Base-by-base conservation (phyloP, 805 yeast genomes). In the Monosporozyma aquatica region DNA sequence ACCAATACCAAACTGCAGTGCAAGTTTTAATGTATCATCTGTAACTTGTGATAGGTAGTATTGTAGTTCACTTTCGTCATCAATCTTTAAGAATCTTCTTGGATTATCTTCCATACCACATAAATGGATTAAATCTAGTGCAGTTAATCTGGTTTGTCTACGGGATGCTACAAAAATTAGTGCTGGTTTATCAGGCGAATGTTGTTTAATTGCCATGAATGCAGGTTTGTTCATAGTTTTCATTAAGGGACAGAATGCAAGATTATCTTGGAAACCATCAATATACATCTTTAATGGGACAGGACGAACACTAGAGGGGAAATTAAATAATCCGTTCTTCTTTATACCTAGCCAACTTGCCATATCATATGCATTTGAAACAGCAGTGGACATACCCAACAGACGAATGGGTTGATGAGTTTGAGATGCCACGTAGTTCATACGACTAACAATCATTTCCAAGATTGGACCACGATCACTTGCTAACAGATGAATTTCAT, bases 381-480 rank as follows among this genome's bases (percentile, higher is more conserved):
- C 74, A 0, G 97, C 92, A 2, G 97, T 96, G 7, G 96, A 87
- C 52, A 89, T 71, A 53, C 97, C 97, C 24, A 87, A 79, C 13
- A 90, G 82, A 48, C 97, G 68, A 47, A 90, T 87, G 73, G 87
- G 69, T 80, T 87, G 92, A 76, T 85, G 18, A 78, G 83, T 67
- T 78, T 85, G 95, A 3, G 64, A 53, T 2, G 66, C 53, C 41
- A 62, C 59, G 40, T 61, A 59, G 38, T 62, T 62, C 90, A 87
- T 82, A 66, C 97, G 78, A 5, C 96, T 95, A 2, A 89, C 97
- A 49, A 89, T 72, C 18, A 96, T 87, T 61, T 92, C 98, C 48
- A 92, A 80, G 20, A 92, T 97, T 3, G 97, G 87, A 53, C 98
- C 98, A 68, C 98, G 79, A 45, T 92, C 98, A 72, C 94, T 97